A percentile compares a stretch with the other conserved stretches of the same genome.
These are phyloP conservation scores for Fusarium sambucinum DNA, from an alignment of 2,329 filamentous ascomycete genomes.

Conservation along the genomic window DNA sequence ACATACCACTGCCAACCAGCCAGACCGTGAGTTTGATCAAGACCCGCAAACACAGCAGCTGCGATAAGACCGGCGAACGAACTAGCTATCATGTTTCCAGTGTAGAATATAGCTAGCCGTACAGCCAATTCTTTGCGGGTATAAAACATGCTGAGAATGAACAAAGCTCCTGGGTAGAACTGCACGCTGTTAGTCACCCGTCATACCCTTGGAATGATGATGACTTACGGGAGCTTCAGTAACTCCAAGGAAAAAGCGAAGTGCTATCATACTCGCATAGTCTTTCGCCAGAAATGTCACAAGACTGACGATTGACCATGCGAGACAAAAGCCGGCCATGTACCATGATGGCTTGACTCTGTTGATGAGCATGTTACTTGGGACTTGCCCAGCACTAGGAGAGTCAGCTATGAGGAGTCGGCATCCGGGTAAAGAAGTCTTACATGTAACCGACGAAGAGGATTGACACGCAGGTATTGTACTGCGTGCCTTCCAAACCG, in stretches of 20 bases:
- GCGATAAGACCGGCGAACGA: slow-evolving; percentile 60
- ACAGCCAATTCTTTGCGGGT: slow-evolving; percentile 61
- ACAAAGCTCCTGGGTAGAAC: slow-evolving; percentile 52
- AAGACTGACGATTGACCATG: slow-evolving; percentile 57
- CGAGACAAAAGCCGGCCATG: slow-evolving; percentile 53
- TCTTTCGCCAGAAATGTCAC: slow-evolving; percentile 57
- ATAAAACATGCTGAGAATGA: slow-evolving; percentile 65
- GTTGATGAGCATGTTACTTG: slow-evolving; percentile 56
- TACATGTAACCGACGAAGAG: slow-evolving; percentile 54
- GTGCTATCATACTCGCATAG: slow-evolving; percentile 57
- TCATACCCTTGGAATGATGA: accelerated
- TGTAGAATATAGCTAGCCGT: slow-evolving; percentile 59
- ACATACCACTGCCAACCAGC: slow-evolving; percentile 49
- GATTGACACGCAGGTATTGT: slow-evolving; percentile 53
- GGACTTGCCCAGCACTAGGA: slow-evolving; percentile 48
- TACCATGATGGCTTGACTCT: slow-evolving; percentile 59
- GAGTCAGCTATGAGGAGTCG: not conserved
- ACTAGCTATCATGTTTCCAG: slow-evolving; percentile 53
- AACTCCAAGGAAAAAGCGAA: slow-evolving; percentile 57
- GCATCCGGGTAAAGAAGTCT: not conserved
- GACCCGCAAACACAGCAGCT: slow-evolving; percentile 55
- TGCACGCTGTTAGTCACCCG: not conserved
- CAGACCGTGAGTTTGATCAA: slow-evolving; percentile 44
- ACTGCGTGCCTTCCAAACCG: slow-evolving; percentile 55
- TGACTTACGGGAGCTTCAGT: slow-evolving; percentile 53